These are phyloP conservation scores for Cronartium ribicola DNA, from an alignment of 1,284 basidiomycete species.

Conservation along the genomic window DNA sequence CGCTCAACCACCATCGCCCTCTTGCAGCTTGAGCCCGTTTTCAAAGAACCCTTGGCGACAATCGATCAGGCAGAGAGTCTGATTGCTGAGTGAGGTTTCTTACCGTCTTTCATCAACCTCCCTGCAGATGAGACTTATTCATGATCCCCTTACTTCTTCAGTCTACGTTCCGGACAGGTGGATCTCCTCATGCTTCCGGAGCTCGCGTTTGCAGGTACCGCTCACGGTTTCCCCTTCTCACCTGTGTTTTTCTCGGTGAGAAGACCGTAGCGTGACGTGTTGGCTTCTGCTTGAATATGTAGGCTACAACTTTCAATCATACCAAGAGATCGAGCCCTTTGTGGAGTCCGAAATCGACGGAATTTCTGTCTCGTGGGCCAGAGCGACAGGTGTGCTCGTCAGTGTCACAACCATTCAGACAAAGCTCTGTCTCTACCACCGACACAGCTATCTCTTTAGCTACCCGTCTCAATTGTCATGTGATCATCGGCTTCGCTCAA, in stretches of 20 bases:
- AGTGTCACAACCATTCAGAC: not conserved
- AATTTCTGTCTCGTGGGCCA: conserved; percentile 29
- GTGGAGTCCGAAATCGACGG: conserved; percentile 36
- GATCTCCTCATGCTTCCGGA: conserved; percentile 38
- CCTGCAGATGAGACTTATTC: not conserved
- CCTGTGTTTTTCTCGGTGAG: too few relatives aligned
- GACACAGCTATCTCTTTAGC: conserved; percentile 2
- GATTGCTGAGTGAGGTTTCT: conserved; percentile 15
- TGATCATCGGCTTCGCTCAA: conserved; percentile 40
- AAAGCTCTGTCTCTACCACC: not conserved
- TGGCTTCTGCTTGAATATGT: too few relatives aligned
- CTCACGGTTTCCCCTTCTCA: too few relatives aligned
- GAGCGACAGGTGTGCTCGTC: conserved; percentile 17
- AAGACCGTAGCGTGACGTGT: too few relatives aligned
- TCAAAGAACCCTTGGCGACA: conserved; percentile 23
- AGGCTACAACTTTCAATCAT: conserved; percentile 33
- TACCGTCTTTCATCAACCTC: not conserved
- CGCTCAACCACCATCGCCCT: conserved; percentile 24
- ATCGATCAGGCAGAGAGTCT: conserved; percentile 15
- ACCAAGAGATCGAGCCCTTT: conserved; percentile 29
- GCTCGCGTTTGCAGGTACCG: conserved; percentile 28
- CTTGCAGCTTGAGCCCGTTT: conserved; percentile 22
- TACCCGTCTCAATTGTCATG: conserved; percentile 29
- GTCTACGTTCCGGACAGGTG: conserved; percentile 13
- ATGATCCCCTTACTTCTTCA: not conserved